Evolutionary conservation across 345 rosid species (phyloP), one percentile per base, ranked within the genome.

Genomic region (Pugionium cornutum): DNA sequence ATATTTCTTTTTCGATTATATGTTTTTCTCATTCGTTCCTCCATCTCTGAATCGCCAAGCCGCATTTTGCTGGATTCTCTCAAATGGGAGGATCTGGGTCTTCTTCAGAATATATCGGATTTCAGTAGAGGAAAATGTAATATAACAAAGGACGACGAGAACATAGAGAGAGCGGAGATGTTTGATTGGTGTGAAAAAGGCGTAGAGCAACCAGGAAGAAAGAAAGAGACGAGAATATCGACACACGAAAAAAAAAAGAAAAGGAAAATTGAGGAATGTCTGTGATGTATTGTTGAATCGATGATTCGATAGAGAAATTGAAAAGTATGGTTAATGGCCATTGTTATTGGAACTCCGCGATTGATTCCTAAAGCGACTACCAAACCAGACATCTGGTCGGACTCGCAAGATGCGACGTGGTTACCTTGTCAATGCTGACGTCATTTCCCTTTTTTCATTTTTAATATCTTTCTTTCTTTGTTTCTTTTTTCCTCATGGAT

Each of bases 311-410:
- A 60, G 56, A 28, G 53, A 45, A 67, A 25, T 40, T 69, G 77
- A 46, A 53, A 66, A 70, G 36, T 56, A 7, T 5, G 70, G 70
- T 67, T 52, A 69, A 62, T 57, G 75, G 67, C 61, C 65, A 61
- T 43, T 62, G 52, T 40, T 39, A 39, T 39, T 40, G 44, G 5
- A 2, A 2, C n/a, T 9, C 44, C 44, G 44, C 4, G 1, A 7
- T 40, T 40, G 44, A 40, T 40, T 40, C 44, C 44, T 40, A 40
- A 40, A 40, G 44, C n/a, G n/a, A 7, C 44, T 40, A 40, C 2
- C 44, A 40, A 40, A 40, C 44, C 44, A 40, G 44, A 40, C 44
- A 40, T 40, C n/a, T 84, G 88, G 88, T 78, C 76, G 84, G 75
- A 68, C 64, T 68, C 40, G 46, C 73, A 68, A 53, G 2, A 28